Conservation (phyloP, 805 yeast genomes). For the Hanseniaspora lachancei region DNA sequence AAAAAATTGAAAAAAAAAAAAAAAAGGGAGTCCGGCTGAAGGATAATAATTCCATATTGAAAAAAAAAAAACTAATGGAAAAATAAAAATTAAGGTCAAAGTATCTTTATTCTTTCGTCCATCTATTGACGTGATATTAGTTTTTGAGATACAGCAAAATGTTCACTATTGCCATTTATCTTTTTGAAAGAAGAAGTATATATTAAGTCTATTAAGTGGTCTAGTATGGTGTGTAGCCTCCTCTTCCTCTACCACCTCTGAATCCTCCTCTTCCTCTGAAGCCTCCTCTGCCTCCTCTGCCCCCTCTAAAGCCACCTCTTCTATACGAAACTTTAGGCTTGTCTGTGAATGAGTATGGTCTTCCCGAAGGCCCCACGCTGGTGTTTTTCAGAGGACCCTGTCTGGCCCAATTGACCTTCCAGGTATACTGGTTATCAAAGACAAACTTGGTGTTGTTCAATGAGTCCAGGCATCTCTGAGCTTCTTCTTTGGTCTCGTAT, state of each 20-base stretch:
- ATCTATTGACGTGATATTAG: no score
- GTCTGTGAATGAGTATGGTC: conserved; percentile 10
- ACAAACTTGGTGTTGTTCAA: conserved; percentile 36
- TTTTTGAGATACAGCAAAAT: no score
- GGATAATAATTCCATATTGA: no score
- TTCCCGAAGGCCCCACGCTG: conserved; percentile 12
- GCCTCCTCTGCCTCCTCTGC: conserved; percentile 4
- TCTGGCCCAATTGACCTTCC: conserved; percentile 44
- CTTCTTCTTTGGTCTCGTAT: conserved; percentile 38
- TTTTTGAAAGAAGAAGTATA: no score
- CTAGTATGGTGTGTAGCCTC: conserved; percentile 13
- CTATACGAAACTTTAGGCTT: background rate
- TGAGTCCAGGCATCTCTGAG: conserved; percentile 39
- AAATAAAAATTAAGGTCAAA: no score
- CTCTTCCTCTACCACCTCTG: conserved; percentile 15
- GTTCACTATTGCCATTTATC: no score
- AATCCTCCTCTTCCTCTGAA: conserved; percentile 19
- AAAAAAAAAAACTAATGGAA: background rate
- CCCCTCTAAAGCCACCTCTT: conserved; percentile 15
- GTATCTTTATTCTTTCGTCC: no score
- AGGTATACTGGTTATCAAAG: conserved; percentile 29
- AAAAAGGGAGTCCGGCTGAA: background rate
- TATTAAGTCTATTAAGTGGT: no score
- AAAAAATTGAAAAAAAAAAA: no score
- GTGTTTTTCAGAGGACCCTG: conserved; percentile 32